phyloP scores from a whole-genome alignment of 768 basidiomycete species.

The Suillus decipiens region DNA sequence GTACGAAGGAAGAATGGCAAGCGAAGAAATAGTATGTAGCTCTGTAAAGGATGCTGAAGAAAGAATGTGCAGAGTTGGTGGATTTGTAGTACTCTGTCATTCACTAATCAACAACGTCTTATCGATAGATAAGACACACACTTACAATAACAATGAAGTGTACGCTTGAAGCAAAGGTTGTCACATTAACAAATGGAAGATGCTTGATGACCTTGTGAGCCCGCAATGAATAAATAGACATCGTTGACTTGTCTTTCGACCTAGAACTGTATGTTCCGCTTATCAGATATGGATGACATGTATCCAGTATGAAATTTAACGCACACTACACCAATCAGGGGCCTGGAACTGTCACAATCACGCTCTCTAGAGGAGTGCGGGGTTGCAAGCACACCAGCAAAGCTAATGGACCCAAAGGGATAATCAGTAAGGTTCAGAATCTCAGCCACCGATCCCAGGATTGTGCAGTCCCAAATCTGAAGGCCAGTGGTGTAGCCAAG shows the following conservation, averaged over 20 bases:
- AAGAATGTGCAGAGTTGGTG: slow-evolving; percentile 55
- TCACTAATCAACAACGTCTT: slow-evolving; percentile 4
- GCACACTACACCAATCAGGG: slow-evolving; percentile 38
- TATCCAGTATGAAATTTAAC: slow-evolving; percentile 17
- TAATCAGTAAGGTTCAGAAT: slow-evolving; percentile 49
- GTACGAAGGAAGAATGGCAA: slow-evolving; percentile 46
- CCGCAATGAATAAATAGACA: slow-evolving; percentile 48
- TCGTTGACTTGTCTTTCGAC: slow-evolving; percentile 24
- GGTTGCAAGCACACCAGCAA: slow-evolving; percentile 45
- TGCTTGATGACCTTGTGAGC: slow-evolving; percentile 53
- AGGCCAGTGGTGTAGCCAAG: slow-evolving; percentile 54
- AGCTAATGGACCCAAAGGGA: slow-evolving; percentile 36
- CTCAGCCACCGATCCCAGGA: slow-evolving; percentile 51
- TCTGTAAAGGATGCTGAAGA: slow-evolving; percentile 54
- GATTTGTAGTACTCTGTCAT: slow-evolving; percentile 58
- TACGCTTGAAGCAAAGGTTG: slow-evolving; percentile 45
- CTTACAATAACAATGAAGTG: slow-evolving; percentile 61
- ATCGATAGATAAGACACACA: slow-evolving; percentile 12
- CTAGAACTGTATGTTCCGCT: slow-evolving; percentile 25
- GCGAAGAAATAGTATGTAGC: slow-evolving; percentile 50
- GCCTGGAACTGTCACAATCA: slow-evolving; percentile 32
- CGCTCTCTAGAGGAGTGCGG: slow-evolving; percentile 29
- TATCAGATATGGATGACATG: neutral
- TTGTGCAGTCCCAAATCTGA: slow-evolving; percentile 64
- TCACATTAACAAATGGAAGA: slow-evolving; percentile 43